Base-by-base conservation (phyloP, 495 filamentous ascomycete genomes). In the Lasiosphaeria miniovina region DNA sequence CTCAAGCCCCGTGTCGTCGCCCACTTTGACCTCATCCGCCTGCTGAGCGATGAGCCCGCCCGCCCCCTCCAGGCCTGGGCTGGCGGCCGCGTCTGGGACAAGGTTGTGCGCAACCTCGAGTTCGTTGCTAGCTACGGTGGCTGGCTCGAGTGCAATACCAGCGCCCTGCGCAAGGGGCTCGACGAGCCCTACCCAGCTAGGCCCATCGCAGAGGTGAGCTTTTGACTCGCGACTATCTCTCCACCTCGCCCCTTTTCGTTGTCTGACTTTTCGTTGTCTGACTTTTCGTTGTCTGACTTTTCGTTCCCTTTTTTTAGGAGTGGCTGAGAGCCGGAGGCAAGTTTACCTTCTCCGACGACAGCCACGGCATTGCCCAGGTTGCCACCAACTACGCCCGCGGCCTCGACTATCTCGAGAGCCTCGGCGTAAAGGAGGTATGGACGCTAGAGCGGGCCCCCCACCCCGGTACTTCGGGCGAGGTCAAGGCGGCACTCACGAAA, bases 261-360 rank as follows among this genome's bases (percentile, higher is more conserved):
- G 24, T 24, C 24, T 24, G 24, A 24, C 24, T 24, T 24, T 24
- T 24, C 24, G 24, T 41, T 46, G n/a, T n/a, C n/a, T n/a, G n/a
- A n/a, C 24, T 24, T 24, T 24, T 24, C 24, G 24, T 24, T 24
- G 24, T 24, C 24, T 24, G 24, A 24, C 24, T 24, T 24, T 24
- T 24, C 24, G 24, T 41, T 46, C 8, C 12, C 43, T 46, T 46
- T 2, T 46, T 10, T n/a, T 32, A 66, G 63, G 70, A 69, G 64
- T 81, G 75, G 73, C 36, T 78, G 45, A 52, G 71, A 7, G 76
- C 86, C 52, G 88, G 88, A n/a, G 93, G 93, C 17, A 79, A 81
- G 53, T 94, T 96, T 65, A 91, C 89, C 56, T 74, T 98, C 43
- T 94, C 90, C 4, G 93, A 98, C 71, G 93, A 98, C 69, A 93